Evolutionary conservation across 2,329 filamentous ascomycete species (phyloP), one percentile per base, ranked within the genome.

Genomic region (Cladosporium halotolerans): DNA sequence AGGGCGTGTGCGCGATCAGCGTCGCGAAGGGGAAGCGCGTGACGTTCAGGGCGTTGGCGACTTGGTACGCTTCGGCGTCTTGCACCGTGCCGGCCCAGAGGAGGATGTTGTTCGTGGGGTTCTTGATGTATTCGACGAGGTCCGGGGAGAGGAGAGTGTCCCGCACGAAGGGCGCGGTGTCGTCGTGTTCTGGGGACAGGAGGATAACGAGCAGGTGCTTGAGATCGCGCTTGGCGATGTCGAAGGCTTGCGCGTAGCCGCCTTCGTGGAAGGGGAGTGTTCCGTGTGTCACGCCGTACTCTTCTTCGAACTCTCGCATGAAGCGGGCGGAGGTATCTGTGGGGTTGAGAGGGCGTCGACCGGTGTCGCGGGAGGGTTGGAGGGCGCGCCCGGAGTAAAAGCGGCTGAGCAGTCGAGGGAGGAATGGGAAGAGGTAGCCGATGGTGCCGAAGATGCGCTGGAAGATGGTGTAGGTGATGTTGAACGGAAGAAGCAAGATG

Each of bases 21-120:
- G 86, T 89, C 0, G 87, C 84, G 67, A 95, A 97, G 9, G 93
- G 93, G 64, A 93, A 96, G 67, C 95, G 95, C 55, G 89, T 95
- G 70, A 88, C 93, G 61, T 85, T 85, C 58, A 97, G 82, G 43
- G 91, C 89, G 10, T 82, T 80, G n/a, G 90, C 84, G 39, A 96
- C 89, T 68, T 96, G 90, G 70, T 95, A 97, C 4, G 92, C 89
- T 72, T 99, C 93, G 3, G 89, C 86, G 68, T 99, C 93, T 58
- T 90, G 82, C 0, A 97, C 86, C 61, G 90, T 96, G 44, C 93
- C 93, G 39, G 86, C 89, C 93, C 93, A 99, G 2, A 99, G 72
- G 34, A 97, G 76, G 31, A 96, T 81, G 65, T 92, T 87, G 69
- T 90, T 90, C 33, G 77, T 71, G 1, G 87, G 81, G 55, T 92